These are phyloP conservation scores for Rhynchospora breviuscula DNA, from an alignment of 176 grass and related monocot species.

Conservation along the genomic window DNA sequence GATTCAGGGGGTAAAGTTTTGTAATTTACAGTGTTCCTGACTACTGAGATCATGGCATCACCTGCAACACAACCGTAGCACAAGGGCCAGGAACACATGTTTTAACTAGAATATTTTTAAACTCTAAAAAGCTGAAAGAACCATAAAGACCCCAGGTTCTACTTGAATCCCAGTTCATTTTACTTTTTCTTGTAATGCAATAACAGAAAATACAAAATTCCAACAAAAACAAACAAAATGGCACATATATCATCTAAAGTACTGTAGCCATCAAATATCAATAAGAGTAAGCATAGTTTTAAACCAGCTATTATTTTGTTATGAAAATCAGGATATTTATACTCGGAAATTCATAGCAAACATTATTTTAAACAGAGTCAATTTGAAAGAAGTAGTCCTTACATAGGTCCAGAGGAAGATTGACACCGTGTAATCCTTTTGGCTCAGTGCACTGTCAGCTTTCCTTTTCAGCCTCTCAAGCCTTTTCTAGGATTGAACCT, in stretches of 20 bases:
- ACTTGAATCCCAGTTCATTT: too few relatives aligned
- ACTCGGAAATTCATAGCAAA: background rate
- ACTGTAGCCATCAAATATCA: background rate
- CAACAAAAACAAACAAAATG: background rate
- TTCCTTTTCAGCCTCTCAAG: background rate
- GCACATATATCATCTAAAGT: too few relatives aligned
- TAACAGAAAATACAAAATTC: background rate
- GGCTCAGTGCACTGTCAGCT: background rate
- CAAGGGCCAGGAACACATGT: background rate
- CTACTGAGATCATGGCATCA: too few relatives aligned
- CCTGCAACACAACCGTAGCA: background rate
- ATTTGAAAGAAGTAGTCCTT: background rate
- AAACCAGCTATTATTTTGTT: background rate
- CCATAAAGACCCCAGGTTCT: background rate
- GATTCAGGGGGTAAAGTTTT: background rate
- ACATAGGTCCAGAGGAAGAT: slow-evolving; percentile 6
- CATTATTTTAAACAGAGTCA: background rate
- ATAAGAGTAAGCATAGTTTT: background rate
- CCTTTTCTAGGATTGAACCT: background rate
- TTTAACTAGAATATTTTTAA: background rate
- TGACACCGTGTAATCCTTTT: background rate
- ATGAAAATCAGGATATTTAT: background rate
- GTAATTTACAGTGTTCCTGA: background rate
- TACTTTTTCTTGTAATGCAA: background rate
- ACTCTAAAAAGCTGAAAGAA: background rate